Conservation (phyloP, 2,329 filamentous ascomycete species). For the Arthrinium puccinioides region DNA sequence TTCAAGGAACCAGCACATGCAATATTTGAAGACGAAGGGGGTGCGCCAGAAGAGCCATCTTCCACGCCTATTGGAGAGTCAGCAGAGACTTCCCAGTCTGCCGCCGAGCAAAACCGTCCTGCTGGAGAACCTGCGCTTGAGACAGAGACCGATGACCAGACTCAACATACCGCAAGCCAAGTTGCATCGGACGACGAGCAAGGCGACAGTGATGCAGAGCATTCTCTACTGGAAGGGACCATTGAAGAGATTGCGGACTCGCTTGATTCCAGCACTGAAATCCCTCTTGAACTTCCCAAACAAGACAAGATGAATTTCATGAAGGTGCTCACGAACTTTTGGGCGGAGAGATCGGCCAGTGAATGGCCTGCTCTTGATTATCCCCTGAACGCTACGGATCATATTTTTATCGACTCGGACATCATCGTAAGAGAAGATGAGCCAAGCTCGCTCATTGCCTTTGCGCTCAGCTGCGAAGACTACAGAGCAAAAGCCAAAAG, state of each 20-base stretch:
- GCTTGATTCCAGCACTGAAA: slow-evolving; percentile 52
- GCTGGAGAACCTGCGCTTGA: slow-evolving; percentile 27
- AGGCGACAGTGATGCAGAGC: slow-evolving; percentile 64
- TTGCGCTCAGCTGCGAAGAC: slow-evolving; percentile 81
- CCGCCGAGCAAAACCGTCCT: slow-evolving; percentile 18
- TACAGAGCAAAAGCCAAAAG: slow-evolving; percentile 70
- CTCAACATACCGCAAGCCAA: slow-evolving; percentile 42
- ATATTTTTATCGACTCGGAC: slow-evolving; percentile 94
- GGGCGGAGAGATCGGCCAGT: slow-evolving; percentile 94
- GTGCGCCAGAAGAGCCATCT: slow-evolving; percentile 9
- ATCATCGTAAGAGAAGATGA: slow-evolving; percentile 97
- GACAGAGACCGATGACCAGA: slow-evolving; percentile 34
- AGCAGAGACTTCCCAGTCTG: slow-evolving; percentile 3
- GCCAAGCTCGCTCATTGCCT: slow-evolving; percentile 90
- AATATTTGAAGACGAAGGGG: slow-evolving; percentile 11
- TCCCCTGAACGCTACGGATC: slow-evolving; percentile 78
- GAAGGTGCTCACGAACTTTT: slow-evolving; percentile 95
- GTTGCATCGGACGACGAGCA: slow-evolving; percentile 65
- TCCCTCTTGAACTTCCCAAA: slow-evolving; percentile 71
- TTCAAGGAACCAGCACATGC: slow-evolving; percentile 24
- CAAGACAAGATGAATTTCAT: slow-evolving; percentile 90
- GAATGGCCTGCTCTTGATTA: slow-evolving; percentile 92
- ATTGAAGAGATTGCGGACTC: slow-evolving; percentile 55
- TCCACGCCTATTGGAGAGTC: slow-evolving; percentile 4
- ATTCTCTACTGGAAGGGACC: slow-evolving; percentile 61